Evolutionary conservation across 352 stramenopile genomes (phyloP).

Genomic region (Nothophytophthora sp.): DNA sequence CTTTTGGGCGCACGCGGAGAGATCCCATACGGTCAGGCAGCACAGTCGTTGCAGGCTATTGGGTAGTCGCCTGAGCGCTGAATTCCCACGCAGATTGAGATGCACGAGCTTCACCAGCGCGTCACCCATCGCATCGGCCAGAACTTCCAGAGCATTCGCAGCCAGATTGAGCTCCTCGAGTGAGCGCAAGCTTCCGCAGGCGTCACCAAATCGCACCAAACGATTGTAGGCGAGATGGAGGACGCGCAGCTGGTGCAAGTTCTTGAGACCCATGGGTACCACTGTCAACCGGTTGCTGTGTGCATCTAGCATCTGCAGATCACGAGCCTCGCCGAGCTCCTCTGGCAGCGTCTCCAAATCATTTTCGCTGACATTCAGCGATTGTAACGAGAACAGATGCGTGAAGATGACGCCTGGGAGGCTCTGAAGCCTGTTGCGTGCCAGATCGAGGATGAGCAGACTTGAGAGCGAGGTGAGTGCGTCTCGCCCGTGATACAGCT

Average conservation of each 20-base stretch:
- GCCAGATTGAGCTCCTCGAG: slow-evolving; percentile 60
- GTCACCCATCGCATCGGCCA: slow-evolving; percentile 40
- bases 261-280: slow-evolving; percentile 25
- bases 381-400: slow-evolving; percentile 59
- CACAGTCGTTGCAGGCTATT: slow-evolving; percentile 43
- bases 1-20: slow-evolving; percentile 50
- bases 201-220: slow-evolving; percentile 44
- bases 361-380: slow-evolving; percentile 60
- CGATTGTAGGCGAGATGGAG: slow-evolving; percentile 51
- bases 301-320: slow-evolving; percentile 48
- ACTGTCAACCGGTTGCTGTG: slow-evolving; percentile 49
- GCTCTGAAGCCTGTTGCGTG: slow-evolving; percentile 44
- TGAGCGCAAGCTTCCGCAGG: slow-evolving; percentile 33
- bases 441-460: slow-evolving; percentile 67
- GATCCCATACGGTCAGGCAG: slow-evolving; percentile 36
- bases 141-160: slow-evolving; percentile 40
- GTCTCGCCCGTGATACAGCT: slow-evolving; percentile 55
- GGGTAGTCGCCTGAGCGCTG: slow-evolving; percentile 37
- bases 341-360: slow-evolving; percentile 41
- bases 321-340: slow-evolving; percentile 53
- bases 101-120: slow-evolving; percentile 34
- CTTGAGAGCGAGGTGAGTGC: slow-evolving; percentile 53
- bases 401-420: slow-evolving; percentile 54
- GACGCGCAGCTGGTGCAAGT: slow-evolving; percentile 41
- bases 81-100: slow-evolving; percentile 43